Conservation (phyloP, 192 early-diverging fungal genomes). For the Obelidium mucronatum region DNA sequence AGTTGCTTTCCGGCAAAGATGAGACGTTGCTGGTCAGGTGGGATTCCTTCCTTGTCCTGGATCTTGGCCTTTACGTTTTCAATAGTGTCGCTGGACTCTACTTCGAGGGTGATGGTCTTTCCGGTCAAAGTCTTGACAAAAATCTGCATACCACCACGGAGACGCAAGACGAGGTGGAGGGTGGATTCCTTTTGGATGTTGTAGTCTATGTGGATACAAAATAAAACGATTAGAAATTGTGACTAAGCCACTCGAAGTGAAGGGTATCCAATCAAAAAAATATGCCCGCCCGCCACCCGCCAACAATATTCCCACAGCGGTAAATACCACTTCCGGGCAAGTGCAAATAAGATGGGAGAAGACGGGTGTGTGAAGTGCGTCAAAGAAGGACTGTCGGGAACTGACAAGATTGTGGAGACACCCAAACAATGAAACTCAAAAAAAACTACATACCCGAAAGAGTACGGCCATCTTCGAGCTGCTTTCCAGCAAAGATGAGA, state of each 20-base stretch:
- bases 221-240: not conserved
- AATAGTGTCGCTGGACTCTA: slow-evolving; percentile 79
- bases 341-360: not conserved
- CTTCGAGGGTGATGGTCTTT: slow-evolving; percentile 79
- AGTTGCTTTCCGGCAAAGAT: slow-evolving; percentile 85
- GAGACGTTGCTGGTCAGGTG: slow-evolving; percentile 79
- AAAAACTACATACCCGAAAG: slow-evolving; percentile 53
- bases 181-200: slow-evolving; percentile 76
- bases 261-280: slow-evolving; percentile 1
- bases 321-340: not conserved
- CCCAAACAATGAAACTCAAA: not conserved
- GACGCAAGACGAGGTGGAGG: slow-evolving; percentile 69
- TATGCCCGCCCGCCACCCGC: too few species aligned
- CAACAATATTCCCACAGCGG: not conserved
- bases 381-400: not conserved
- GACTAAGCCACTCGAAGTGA: not conserved
- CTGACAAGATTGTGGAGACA: too few species aligned
- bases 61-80: slow-evolving; percentile 84
- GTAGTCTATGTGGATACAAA: slow-evolving; percentile 48
- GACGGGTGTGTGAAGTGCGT: not conserved
- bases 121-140: slow-evolving; percentile 82
- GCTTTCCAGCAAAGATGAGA: slow-evolving; percentile 81
- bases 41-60: slow-evolving; percentile 83
- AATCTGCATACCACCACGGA: slow-evolving; percentile 75
- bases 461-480: slow-evolving; percentile 79